A percentile compares a stretch with the other conserved stretches of the same genome.
Conservation (phyloP, 495 filamentous ascomycete genomes). For the Neurospora sp. region DNA sequence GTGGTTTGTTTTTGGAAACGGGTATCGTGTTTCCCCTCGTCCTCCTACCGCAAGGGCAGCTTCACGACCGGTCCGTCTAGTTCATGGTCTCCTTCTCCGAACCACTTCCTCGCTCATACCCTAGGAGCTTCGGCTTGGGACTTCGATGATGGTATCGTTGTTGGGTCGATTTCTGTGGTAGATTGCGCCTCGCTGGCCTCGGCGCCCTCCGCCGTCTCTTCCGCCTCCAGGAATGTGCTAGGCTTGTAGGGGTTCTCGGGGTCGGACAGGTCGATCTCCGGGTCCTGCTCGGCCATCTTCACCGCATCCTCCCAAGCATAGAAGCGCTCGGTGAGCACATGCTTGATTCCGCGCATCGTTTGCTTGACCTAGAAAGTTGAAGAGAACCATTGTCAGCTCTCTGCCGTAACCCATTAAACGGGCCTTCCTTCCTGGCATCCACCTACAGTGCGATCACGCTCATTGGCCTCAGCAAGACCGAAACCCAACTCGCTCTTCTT, state of each 20-base stretch:
- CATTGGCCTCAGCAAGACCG: slow-evolving; percentile 51
- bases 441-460: slow-evolving; percentile 54
- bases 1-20: background rate
- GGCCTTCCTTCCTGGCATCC: background rate
- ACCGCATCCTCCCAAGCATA: slow-evolving; percentile 84
- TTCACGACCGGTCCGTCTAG: background rate
- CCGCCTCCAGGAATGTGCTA: slow-evolving; percentile 25
- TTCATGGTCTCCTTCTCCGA: background rate
- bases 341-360: slow-evolving; percentile 72
- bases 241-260: slow-evolving; percentile 39
- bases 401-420: background rate
- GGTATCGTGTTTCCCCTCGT: background rate
- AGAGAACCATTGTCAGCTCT: background rate
- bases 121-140: slow-evolving; percentile 9
- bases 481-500: slow-evolving; percentile 52
- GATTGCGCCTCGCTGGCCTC: slow-evolving; percentile 1
- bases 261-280: slow-evolving; percentile 49
- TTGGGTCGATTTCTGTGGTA: slow-evolving; percentile 3
- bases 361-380: slow-evolving; percentile 43
- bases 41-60: background rate
- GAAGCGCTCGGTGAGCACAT: slow-evolving; percentile 75
- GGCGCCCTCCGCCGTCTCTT: slow-evolving; percentile 1
- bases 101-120: slow-evolving; percentile 7
- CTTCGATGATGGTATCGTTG: slow-evolving; percentile 12
- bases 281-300: slow-evolving; percentile 55